These are phyloP conservation scores for Euryodendron excelsum DNA, from an alignment of 148 eudicot species.

Conservation along the genomic window DNA sequence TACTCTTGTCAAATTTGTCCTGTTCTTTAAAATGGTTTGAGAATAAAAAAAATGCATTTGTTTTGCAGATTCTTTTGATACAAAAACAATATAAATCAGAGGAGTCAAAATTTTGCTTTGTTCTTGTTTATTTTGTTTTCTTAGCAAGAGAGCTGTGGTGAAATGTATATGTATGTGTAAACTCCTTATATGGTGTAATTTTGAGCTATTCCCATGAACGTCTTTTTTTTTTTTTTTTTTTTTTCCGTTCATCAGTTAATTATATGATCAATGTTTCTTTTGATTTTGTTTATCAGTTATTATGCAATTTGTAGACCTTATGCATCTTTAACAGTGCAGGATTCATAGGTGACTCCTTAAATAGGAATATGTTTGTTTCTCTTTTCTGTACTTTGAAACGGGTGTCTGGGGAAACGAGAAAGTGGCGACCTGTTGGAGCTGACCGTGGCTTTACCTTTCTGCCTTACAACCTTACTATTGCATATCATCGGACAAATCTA, in stretches of 20 bases:
- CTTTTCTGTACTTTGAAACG: conserved; percentile 70
- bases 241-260: not conserved
- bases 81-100: too few species aligned
- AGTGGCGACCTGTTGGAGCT: conserved; percentile 98
- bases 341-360: conserved; percentile 94
- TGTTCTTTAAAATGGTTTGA: not conserved
- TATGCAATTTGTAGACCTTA: conserved; percentile 28
- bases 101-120: not conserved
- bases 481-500: conserved; percentile 89
- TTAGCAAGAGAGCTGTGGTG: not conserved
- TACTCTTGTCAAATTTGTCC: not conserved
- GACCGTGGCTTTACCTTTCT: conserved; percentile 94
- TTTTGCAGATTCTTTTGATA: not conserved
- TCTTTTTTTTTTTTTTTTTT: not conserved
- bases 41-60: too few species aligned
- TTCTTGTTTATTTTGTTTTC: not conserved
- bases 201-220: not conserved
- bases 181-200: not conserved
- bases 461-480: conserved; percentile 79
- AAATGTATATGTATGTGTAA: not conserved
- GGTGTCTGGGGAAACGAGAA: conserved; percentile 67
- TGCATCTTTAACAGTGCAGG: conserved; percentile 67
- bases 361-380: conserved; percentile 97
- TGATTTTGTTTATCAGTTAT: not conserved
- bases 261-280: not conserved